These are phyloP conservation scores for Ascochyta rabiei DNA, from an alignment of 2,329 filamentous ascomycete genomes.

Conservation along the genomic window DNA sequence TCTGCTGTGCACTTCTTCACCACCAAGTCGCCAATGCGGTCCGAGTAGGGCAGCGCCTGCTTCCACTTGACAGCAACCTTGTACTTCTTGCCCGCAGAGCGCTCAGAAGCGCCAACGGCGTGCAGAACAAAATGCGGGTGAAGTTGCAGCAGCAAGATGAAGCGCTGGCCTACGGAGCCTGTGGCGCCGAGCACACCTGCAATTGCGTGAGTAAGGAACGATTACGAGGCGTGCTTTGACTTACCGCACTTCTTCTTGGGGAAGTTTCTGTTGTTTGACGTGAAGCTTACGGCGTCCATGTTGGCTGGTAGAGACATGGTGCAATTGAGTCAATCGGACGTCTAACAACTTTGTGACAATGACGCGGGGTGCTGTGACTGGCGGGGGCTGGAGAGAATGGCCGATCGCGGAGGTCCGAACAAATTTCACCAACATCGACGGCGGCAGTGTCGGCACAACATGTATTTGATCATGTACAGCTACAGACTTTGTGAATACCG, in stretches of 20 bases:
- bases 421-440: slow-evolving; percentile 10
- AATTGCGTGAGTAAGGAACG: slow-evolving; percentile 19
- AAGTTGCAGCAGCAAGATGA: slow-evolving; percentile 87
- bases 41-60: slow-evolving; percentile 82
- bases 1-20: slow-evolving; percentile 84
- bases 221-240: slow-evolving; percentile 47
- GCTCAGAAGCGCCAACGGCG: slow-evolving; percentile 85
- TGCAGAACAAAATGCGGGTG: slow-evolving; percentile 88
- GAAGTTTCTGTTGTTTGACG: slow-evolving; percentile 48
- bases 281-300: slow-evolving; percentile 55
- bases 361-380: slow-evolving; percentile 20
- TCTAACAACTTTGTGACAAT: slow-evolving; percentile 31
- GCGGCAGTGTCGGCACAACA: background rate
- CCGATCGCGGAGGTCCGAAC: slow-evolving; percentile 31
- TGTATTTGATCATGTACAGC: background rate
- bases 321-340: slow-evolving; percentile 30
- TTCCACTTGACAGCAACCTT: slow-evolving; percentile 95
- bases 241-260: slow-evolving; percentile 61
- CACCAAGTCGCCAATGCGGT: slow-evolving; percentile 75
- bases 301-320: slow-evolving; percentile 25
- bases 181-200: slow-evolving; percentile 81
- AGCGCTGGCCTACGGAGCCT: slow-evolving; percentile 92
- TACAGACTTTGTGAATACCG: slow-evolving; percentile 14
- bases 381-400: slow-evolving; percentile 29
- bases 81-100: slow-evolving; percentile 92